These are phyloP conservation scores for Colletotrichum incanum DNA, from an alignment of 2,329 filamentous ascomycete species.

Conservation along the genomic window DNA sequence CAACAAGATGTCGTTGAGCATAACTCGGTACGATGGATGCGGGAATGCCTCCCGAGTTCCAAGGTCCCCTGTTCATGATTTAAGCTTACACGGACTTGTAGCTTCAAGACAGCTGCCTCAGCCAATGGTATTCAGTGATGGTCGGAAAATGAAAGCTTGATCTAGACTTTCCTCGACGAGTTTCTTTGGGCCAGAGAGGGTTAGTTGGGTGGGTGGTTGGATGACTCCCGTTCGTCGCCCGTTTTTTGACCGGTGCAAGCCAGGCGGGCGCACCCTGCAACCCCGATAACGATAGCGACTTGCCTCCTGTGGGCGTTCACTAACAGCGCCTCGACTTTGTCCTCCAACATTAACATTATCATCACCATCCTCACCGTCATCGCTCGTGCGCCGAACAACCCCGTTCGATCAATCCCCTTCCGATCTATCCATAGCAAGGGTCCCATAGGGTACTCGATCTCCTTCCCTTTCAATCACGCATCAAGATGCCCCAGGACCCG, in stretches of 20 bases:
- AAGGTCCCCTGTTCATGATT: not conserved
- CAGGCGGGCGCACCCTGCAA: not conserved
- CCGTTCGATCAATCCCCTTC: too few species aligned
- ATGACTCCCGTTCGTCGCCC: not conserved
- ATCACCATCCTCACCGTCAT: not conserved
- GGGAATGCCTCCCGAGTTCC: not conserved
- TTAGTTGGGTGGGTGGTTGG: not conserved
- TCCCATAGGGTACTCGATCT: not conserved
- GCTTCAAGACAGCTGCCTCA: not conserved
- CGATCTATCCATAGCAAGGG: not conserved
- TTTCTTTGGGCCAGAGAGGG: not conserved
- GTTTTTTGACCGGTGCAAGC: not conserved
- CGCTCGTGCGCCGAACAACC: too few species aligned
- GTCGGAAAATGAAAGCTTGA: not conserved
- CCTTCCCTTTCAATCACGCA: too few species aligned
- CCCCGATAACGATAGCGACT: slow-evolving; percentile 8
- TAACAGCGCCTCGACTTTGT: not conserved
- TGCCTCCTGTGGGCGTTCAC: not conserved
- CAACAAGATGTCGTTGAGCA: not conserved
- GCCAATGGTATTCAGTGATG: not conserved
- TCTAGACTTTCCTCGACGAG: not conserved
- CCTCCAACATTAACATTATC: not conserved
- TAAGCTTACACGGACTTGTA: not conserved
- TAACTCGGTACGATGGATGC: not conserved
- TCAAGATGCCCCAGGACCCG: slow-evolving; percentile 74